Evolutionary conservation across 1,139 yeast genomes (phyloP), one percentile per base, ranked within the genome.

Genomic region (Kodamaea sp.): DNA sequence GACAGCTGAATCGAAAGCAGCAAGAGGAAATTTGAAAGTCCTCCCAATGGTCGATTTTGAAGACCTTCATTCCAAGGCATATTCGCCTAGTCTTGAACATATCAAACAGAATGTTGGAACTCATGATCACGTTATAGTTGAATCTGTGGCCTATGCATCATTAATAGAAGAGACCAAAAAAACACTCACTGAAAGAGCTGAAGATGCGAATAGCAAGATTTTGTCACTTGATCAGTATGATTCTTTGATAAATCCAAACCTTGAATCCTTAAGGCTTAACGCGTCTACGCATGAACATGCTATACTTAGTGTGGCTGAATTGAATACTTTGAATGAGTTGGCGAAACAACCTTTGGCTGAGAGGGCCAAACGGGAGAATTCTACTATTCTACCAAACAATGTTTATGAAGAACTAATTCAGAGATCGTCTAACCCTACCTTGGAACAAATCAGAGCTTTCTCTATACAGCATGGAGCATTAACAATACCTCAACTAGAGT

Each of bases 1-100:
- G 28, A 25, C 59, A 4, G 38, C 59, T 21, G 55, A 55, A 19
- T 31, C 44, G 2, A 51, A 46, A 32, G 63, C 62, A 3, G 36
- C 37, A 12, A 36, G 38, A 24, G 26, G 33, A 10, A 47, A 48
- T 8, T 16, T 46, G 39, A 37, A 29, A 6, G 28, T 56, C n/a
- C 18, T 45, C 5, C 11, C 24, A 5, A 22, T 15, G 10, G 26
- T 24, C 9, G 42, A 41, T n/a, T 38, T 40, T 24, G 38, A 41
- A 3, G n/a, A 22, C 4, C 33, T 45, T 15, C 37, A 44, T 3
- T 18, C 25, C 4, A 32, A 34, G 15, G 43, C 46, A n/a, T 27
- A 38, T 7, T 31, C 33, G 5, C 67, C 66, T 3, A 23, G 47
- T 1, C 28, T 58, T 26, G 55, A 48, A 0, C 57, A 55, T 29